Evolutionary conservation across 2,329 filamentous ascomycete genomes (phyloP), one percentile per base, ranked within the genome.

Genomic region (Fonsecaea pedrosoi): DNA sequence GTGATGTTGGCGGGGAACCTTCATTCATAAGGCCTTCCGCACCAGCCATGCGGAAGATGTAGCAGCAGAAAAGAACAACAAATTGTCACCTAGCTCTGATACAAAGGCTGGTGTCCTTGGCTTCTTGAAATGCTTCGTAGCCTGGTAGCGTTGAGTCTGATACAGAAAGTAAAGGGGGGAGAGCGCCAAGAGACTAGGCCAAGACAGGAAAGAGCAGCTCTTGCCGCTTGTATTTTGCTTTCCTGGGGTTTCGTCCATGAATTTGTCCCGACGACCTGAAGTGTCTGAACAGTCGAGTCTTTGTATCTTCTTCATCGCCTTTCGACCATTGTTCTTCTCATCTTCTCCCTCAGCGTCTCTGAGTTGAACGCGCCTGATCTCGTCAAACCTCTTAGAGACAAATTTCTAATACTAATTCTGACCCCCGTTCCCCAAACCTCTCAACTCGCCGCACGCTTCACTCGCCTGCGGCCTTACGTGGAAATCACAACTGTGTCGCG

Each of bases 401-500:
- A 30, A 3, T 55, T 18, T 40, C 62, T 65, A 64, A 68, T 70
- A 54, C 62, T 66, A 60, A 63, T 65, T 55, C 32, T 40, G 13
- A 32, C 42, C 15, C 42, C 54, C 21, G 40, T 37, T 32, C 32
- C 37, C 30, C 35, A 12, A 21, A 55, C 32, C n/a, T 60, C 57
- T 60, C 38, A 30, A 50, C 54, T 62, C 42, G 62, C 62, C 64
- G 57, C 66, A 60, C 61, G 57, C 54, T 55, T 38, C 35, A 34
- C 54, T 15, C 10, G 10, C 53, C 48, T 62, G 37, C 61, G 62
- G 66, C 63, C 63, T 60, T 50, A 37, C 57, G 60, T 62, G n/a
- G 54, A 59, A 59, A 13, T 34, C 48, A 61, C 60, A 40, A 53
- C 21, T 40, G 32, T 40, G 60, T 57, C 45, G 38, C 62, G 56